Base-by-base conservation (phyloP, 352 stramenopile species). In the Globisporangium sylvaticum region DNA sequence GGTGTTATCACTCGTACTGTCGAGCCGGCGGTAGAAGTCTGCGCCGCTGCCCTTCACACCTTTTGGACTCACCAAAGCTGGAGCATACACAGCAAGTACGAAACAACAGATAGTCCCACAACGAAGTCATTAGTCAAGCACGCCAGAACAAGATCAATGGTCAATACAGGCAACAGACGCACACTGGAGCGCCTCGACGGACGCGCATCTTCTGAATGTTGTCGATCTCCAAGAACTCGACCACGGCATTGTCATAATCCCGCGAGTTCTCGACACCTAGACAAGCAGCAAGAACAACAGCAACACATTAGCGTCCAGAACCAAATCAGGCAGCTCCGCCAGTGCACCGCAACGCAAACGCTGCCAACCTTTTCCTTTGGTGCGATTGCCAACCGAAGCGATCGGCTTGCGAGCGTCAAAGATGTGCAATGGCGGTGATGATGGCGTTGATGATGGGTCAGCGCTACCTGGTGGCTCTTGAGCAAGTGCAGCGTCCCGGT, bases 141-240 rank as follows among this genome's bases (percentile, higher is more conserved):
- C n/a, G n/a, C n/a, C n/a, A n/a, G n/a, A n/a, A 56, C 2, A 52
- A 15, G 20, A 37, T 31, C 24, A 59, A 22, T 14, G 8, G 15
- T 57, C n/a, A n/a, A n/a, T n/a, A n/a, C n/a, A n/a, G n/a, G n/a
- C n/a, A n/a, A 57, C 4, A 15, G 1, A 78, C 81, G 53, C 68
- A 93, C 84, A 71, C 65, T 92, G 88, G 3, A 98, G 65, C 14
- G 78, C 74, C 68, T 97, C 89, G 65, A 99, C 86, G 0, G 92
- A 96, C 93, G 57, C 97, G 95, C 81, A 99, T 98, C 62, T 97
- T 97, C 84, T 99, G 97, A 69, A 99, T 99, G 74, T 99, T 99
- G 18, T 91, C 95, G 70, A 99, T 99, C 25, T 97, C 96, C 86
- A 98, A 97, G 78, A 99, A 99, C 62, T 98, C 93, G 54, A 99